Conservation (phyloP, 345 rosid genomes). For the Rhodomyrtus tomentosa region DNA sequence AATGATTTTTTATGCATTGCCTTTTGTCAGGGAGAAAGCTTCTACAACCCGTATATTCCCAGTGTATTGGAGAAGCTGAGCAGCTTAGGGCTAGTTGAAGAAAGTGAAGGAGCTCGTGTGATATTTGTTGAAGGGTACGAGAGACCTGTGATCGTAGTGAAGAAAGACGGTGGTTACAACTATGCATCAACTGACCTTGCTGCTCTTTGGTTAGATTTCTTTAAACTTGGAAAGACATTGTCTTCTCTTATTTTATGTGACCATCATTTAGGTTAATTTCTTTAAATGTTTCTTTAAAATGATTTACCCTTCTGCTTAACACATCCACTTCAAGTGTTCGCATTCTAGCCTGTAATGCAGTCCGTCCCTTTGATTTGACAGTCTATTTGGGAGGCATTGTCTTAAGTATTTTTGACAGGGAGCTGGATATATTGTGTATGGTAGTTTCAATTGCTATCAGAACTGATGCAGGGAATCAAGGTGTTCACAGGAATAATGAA, state of each 20-base stretch:
- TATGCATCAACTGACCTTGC: constrained; percentile 93
- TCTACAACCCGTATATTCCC: constrained; percentile 76
- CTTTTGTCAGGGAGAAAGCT: constrained; percentile 85
- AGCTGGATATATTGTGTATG: background rate
- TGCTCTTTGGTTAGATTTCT: constrained; percentile 72
- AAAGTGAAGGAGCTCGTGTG: constrained; percentile 92
- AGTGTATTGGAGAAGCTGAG: constrained; percentile 40
- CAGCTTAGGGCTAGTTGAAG: constrained; percentile 60
- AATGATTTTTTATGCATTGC: background rate
- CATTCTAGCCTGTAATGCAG: background rate
- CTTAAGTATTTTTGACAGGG: background rate
- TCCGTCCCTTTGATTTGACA: background rate
- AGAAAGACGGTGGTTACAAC: constrained; percentile 95
- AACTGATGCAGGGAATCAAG: background rate
- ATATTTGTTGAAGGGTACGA: constrained; percentile 61
- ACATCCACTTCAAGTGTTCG: background rate
- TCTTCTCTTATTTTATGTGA: background rate
- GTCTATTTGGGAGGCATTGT: background rate
- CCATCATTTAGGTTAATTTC: background rate
- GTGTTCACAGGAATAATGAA: background rate
- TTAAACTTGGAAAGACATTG: background rate
- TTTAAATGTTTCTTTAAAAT: background rate
- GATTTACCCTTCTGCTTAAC: background rate
- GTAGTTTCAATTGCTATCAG: background rate
- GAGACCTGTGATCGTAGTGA: constrained; percentile 90